These are phyloP conservation scores for Cystoisospora suis DNA, from an alignment of 169 alveolate genomes.

Conservation along the genomic window DNA sequence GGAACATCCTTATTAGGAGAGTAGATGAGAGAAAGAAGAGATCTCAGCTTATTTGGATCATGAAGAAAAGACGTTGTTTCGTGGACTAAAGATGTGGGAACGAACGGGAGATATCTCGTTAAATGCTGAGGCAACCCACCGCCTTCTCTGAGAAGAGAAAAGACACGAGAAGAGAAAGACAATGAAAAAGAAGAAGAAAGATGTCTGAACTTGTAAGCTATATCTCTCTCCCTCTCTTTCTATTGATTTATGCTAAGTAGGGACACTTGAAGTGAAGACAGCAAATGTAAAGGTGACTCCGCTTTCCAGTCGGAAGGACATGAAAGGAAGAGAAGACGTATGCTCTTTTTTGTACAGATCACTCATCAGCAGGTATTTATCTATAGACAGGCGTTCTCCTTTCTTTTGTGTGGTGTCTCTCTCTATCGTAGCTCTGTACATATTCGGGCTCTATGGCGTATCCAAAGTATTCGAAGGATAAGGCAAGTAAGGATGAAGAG, in stretches of 20 bases:
- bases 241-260: not conserved
- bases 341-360: not conserved
- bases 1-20: not conserved
- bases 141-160: not conserved
- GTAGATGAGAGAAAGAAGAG: not conserved
- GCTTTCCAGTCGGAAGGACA: not conserved
- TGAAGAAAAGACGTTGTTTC: constrained; percentile 4
- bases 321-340: not conserved
- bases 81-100: constrained; percentile 1
- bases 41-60: not conserved
- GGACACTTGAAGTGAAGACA: not conserved
- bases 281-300: not conserved
- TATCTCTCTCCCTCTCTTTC: too few species aligned
- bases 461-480: not conserved
- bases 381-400: not conserved
- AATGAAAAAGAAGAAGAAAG: not conserved
- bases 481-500: not conserved
- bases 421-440: not conserved
- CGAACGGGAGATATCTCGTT: constrained; percentile 19
- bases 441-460: not conserved
- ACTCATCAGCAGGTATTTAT: not conserved
- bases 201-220: not conserved
- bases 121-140: constrained; percentile 31
- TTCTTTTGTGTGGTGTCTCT: not conserved
- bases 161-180: not conserved